A percentile compares a stretch with the other conserved stretches of the same genome.
These are phyloP conservation scores for Dimocarpus longan DNA, from an alignment of 345 rosid species.

Conservation along the genomic window DNA sequence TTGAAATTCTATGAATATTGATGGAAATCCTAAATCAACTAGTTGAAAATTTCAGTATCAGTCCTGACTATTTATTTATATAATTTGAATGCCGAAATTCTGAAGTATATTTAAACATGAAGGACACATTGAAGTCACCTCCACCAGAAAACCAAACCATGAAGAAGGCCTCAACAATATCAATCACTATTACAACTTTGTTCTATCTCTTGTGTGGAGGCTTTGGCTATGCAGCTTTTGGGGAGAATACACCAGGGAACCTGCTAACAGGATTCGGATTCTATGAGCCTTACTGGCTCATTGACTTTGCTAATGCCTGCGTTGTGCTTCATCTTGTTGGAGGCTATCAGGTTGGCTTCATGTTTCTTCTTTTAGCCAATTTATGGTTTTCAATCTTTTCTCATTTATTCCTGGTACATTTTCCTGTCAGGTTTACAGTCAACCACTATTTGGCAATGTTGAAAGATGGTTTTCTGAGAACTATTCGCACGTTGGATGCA, in stretches of 20 bases:
- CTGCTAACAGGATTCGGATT: conserved; percentile 56
- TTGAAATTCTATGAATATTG: neutral
- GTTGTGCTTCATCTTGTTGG: conserved; percentile 52
- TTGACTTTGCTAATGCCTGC: conserved; percentile 54
- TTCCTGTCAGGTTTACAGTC: conserved; percentile 48
- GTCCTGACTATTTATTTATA: too few relatives aligned
- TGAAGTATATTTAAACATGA: conserved; percentile 11
- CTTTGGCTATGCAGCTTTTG: conserved; percentile 59
- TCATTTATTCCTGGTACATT: neutral
- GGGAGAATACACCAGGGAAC: conserved; percentile 54
- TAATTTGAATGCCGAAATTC: too few relatives aligned
- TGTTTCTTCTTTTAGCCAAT: too few relatives aligned
- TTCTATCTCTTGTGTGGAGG: conserved; percentile 50
- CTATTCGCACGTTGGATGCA: conserved; percentile 49
- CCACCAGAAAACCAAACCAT: conserved; percentile 48
- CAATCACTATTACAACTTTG: conserved; percentile 33
- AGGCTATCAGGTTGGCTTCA: conserved; percentile 48
- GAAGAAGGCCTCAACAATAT: conserved; percentile 47
- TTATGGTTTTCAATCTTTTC: too few relatives aligned
- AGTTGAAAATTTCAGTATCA: too few relatives aligned
- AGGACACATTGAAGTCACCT: conserved; percentile 54
- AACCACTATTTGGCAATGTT: conserved; percentile 48
- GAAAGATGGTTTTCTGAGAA: conserved; percentile 45
- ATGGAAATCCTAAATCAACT: too few relatives aligned
- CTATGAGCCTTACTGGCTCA: conserved; percentile 56